These are phyloP conservation scores for Eucalyptus caleyi DNA, from an alignment of 345 rosid species.

Conservation along the genomic window DNA sequence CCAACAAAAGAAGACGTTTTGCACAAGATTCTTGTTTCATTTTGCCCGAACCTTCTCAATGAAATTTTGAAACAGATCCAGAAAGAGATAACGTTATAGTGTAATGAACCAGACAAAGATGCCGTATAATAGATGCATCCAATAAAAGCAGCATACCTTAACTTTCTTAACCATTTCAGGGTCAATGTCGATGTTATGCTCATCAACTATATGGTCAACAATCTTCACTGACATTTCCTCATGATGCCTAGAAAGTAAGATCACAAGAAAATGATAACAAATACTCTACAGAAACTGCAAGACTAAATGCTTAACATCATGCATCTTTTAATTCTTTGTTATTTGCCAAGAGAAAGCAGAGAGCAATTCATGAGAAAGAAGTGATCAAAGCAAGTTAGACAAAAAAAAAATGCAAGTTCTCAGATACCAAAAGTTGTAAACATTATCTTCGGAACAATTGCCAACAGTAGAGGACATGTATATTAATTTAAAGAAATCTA, in stretches of 20 bases:
- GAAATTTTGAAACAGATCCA: background rate
- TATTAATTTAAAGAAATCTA: background rate
- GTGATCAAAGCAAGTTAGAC: background rate
- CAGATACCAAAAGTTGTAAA: background rate
- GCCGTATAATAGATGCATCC: background rate
- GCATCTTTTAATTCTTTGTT: background rate
- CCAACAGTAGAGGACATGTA: background rate
- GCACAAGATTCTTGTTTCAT: background rate
- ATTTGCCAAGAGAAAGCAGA: background rate
- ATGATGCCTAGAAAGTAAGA: slow-evolving; percentile 52
- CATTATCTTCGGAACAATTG: background rate
- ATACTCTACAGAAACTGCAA: background rate
- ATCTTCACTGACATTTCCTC: slow-evolving; percentile 72
- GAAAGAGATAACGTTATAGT: background rate
- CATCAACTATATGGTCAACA: slow-evolving; percentile 75
- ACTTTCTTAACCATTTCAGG: slow-evolving; percentile 65
- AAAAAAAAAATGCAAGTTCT: background rate
- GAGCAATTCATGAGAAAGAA: background rate
- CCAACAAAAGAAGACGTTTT: background rate
- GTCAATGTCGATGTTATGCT: slow-evolving; percentile 76
- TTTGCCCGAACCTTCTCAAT: background rate
- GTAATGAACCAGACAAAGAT: background rate
- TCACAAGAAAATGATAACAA: background rate
- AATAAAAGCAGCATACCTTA: slow-evolving; percentile 31
- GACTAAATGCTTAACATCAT: background rate